Evolutionary conservation across 129 eudicot genomes (phyloP).

Genomic region (Heracleum sosnowskyi): DNA sequence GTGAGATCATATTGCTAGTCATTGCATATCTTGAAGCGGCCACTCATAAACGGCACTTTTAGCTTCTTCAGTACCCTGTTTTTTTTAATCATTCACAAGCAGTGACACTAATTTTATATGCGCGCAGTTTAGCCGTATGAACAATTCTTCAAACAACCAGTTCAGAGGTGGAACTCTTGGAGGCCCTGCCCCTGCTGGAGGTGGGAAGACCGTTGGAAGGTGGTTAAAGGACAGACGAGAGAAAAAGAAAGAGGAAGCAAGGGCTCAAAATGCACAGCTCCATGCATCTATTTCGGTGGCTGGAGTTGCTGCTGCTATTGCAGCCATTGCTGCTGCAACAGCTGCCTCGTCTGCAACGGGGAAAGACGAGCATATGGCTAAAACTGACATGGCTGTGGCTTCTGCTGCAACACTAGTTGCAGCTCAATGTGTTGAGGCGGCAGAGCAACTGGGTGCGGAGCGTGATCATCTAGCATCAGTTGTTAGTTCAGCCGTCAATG

Average conservation of each 20-base stretch:
- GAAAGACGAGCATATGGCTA: conserved; percentile 68
- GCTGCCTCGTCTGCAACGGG: conserved; percentile 69
- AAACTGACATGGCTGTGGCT: conserved; percentile 97
- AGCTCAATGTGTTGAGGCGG: conserved; percentile 98
- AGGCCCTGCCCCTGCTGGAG: conserved; percentile 34
- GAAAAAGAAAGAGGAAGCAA: conserved; percentile 87
- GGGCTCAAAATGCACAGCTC: conserved; percentile 90
- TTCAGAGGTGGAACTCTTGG: conserved; percentile 35
- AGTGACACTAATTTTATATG: conserved; percentile 12
- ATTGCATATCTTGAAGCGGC: not conserved
- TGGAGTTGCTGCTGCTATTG: conserved; percentile 95
- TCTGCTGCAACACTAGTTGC: conserved; percentile 98
- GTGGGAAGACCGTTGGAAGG: conserved; percentile 94
- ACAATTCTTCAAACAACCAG: conserved; percentile 45
- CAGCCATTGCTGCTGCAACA: conserved; percentile 96
- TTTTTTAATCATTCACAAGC: not conserved
- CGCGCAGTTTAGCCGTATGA: conserved; percentile 49
- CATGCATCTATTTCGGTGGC: conserved; percentile 94
- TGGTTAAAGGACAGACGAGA: conserved; percentile 94
- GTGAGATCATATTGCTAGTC: conserved; percentile 5
- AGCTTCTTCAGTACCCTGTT: not conserved
- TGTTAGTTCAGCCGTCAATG: conserved; percentile 95
- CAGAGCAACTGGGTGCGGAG: conserved; percentile 94
- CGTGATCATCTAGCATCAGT: conserved; percentile 81
- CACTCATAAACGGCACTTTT: conserved; percentile 8